Conservation (phyloP, 192 early-diverging fungal genomes). For the Coemansia sp. region DNA sequence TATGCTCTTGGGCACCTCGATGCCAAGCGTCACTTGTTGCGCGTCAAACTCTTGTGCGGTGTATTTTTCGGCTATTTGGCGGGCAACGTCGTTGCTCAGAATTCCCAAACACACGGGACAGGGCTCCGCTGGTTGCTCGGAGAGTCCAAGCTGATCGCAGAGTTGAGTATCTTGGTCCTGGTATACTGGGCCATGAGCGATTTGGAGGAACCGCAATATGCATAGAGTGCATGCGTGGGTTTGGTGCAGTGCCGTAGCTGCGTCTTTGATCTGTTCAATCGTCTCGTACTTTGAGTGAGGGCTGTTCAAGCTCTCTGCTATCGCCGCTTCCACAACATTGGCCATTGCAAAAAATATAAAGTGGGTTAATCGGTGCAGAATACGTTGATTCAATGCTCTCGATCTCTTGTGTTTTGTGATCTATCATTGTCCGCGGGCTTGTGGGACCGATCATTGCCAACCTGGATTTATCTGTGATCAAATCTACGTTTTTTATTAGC, state of each 20-base stretch:
- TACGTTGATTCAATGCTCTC: too few relatives aligned
- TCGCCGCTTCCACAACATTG: not conserved
- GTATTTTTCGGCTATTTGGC: constrained; percentile 14
- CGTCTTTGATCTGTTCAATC: constrained; percentile 7
- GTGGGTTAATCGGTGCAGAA: too few relatives aligned
- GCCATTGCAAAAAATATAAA: not conserved
- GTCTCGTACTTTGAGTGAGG: not conserved
- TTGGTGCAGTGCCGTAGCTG: not conserved
- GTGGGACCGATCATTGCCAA: too few relatives aligned
- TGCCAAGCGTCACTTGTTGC: constrained; percentile 8
- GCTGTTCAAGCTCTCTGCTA: not conserved
- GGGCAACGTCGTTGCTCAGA: constrained; percentile 5
- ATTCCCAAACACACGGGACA: constrained; percentile 38
- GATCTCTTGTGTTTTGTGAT: too few relatives aligned
- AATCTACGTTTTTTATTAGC: not conserved
- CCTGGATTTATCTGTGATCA: too few relatives aligned
- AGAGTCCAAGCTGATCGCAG: constrained; percentile 1
- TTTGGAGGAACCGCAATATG: constrained; percentile 23
- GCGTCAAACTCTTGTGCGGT: constrained; percentile 23
- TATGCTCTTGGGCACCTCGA: constrained; percentile 46
- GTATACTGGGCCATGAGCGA: constrained; percentile 25
- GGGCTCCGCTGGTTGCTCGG: not conserved
- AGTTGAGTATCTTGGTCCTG: constrained; percentile 3
- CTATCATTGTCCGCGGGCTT: not conserved
- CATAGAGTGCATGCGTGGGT: constrained; percentile 22